phyloP scores from a whole-genome alignment of 1,284 basidiomycete genomes.

The Omphalotus olearius region DNA sequence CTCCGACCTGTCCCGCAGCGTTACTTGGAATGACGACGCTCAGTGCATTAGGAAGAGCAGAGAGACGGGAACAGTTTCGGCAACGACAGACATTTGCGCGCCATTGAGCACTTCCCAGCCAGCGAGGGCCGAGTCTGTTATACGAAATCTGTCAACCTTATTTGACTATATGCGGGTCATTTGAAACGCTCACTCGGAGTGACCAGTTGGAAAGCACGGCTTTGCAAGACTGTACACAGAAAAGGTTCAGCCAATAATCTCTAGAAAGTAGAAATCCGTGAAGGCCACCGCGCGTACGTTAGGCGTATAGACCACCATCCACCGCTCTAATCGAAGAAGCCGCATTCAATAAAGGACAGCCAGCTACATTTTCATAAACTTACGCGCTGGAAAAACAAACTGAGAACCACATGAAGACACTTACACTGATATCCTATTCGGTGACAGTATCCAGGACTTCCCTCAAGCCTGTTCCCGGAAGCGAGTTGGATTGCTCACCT shows the following conservation, averaged over 20 bases:
- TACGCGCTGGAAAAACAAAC: slow-evolving; percentile 34
- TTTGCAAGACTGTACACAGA: slow-evolving; percentile 43
- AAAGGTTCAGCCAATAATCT: slow-evolving; percentile 2
- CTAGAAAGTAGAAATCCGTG: too few relatives aligned
- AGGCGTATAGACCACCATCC: slow-evolving; percentile 58
- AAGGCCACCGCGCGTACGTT: slow-evolving; percentile 35
- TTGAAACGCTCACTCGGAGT: slow-evolving; percentile 6
- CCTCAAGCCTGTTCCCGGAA: not conserved
- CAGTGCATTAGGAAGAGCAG: slow-evolving; percentile 62
- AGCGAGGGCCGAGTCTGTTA: slow-evolving; percentile 37
- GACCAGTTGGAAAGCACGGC: slow-evolving; percentile 59
- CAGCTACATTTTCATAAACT: slow-evolving; percentile 18
- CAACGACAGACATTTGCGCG: slow-evolving; percentile 47
- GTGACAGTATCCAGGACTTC: not conserved
- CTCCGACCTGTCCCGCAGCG: slow-evolving; percentile 42
- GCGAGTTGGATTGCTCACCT: slow-evolving; percentile 28
- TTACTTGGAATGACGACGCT: slow-evolving; percentile 45
- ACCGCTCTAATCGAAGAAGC: slow-evolving; percentile 36
- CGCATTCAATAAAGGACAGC: too few relatives aligned
- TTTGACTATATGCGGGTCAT: not conserved
- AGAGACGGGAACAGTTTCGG: slow-evolving; percentile 52
- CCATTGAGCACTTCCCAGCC: slow-evolving; percentile 53
- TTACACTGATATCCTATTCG: slow-evolving; percentile 48
- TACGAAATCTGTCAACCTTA: too few relatives aligned
- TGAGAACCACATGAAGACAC: slow-evolving; percentile 20